These are phyloP conservation scores for Monosporozyma unispora DNA, from an alignment of 805 yeast genomes.

Conservation along the genomic window DNA sequence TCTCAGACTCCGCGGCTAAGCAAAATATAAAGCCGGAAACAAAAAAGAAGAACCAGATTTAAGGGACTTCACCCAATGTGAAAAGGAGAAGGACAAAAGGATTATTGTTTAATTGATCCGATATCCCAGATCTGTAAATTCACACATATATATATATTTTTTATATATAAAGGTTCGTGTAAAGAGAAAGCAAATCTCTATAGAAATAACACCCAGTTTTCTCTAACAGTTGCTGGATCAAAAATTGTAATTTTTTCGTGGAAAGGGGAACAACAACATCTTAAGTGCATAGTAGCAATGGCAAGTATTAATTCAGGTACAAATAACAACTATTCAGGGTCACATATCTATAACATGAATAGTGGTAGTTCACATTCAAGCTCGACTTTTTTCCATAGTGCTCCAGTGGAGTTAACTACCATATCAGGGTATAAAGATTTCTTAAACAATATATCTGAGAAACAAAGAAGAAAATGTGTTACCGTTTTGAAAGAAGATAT, in stretches of 20 bases:
- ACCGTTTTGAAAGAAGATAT: slow-evolving; percentile 28
- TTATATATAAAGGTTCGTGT: too few relatives aligned
- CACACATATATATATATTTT: too few relatives aligned
- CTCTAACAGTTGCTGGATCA: too few relatives aligned
- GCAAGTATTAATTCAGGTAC: not conserved
- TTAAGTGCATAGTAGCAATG: not conserved
- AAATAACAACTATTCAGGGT: not conserved
- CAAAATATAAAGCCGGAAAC: not conserved
- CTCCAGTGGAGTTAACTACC: slow-evolving; percentile 35
- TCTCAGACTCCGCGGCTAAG: not conserved
- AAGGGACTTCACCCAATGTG: not conserved
- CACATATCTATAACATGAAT: not conserved
- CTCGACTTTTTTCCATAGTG: slow-evolving; percentile 24
- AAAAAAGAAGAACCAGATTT: not conserved
- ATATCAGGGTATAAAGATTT: slow-evolving; percentile 34
- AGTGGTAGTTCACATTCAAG: slow-evolving; percentile 16
- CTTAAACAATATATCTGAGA: slow-evolving; percentile 18
- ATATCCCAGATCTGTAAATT: too few relatives aligned
- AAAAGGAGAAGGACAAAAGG: too few relatives aligned
- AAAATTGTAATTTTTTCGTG: too few relatives aligned
- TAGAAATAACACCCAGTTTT: too few relatives aligned
- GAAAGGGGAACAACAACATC: not conserved
- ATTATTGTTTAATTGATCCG: too few relatives aligned
- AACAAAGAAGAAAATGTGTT: not conserved
- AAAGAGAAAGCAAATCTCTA: too few relatives aligned